Percentiles rank a stretch among this genome's conserved stretches.
phyloP scores from a whole-genome alignment of 495 filamentous ascomycete species.

The Symbiotaphrina buchneri region DNA sequence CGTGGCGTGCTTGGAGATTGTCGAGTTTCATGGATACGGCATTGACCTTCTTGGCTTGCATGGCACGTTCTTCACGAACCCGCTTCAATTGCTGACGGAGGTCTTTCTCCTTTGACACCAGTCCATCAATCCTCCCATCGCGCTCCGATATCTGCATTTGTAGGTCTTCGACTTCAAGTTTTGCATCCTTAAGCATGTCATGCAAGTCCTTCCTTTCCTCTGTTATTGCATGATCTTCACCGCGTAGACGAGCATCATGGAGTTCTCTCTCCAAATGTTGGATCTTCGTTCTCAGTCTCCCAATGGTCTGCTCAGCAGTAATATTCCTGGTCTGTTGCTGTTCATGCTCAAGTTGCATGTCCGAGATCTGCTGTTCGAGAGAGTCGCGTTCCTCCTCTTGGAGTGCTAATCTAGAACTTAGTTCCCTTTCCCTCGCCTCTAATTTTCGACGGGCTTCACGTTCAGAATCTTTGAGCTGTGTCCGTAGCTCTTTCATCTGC shows the following conservation, averaged over 20 bases:
- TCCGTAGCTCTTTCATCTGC: slow-evolving; percentile 1
- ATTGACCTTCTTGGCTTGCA: slow-evolving; percentile 22
- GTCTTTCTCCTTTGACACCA: slow-evolving; percentile 17
- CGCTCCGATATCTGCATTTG: slow-evolving; percentile 21
- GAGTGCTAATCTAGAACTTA: slow-evolving; percentile 6
- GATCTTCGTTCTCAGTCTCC: slow-evolving; percentile 13
- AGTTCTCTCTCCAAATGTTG: slow-evolving; percentile 15
- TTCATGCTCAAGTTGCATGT: slow-evolving; percentile 10
- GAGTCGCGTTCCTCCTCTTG: slow-evolving; percentile 11
- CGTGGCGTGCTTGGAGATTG: slow-evolving; percentile 26
- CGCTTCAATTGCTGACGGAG: slow-evolving; percentile 29
- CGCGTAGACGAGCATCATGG: slow-evolving; percentile 9
- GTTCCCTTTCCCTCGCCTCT: neutral
- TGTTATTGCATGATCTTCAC: slow-evolving; percentile 17
- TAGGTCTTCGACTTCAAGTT: slow-evolving; percentile 39
- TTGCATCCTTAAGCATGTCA: slow-evolving; percentile 40
- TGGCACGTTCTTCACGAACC: slow-evolving; percentile 34
- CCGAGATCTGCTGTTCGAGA: slow-evolving; percentile 13
- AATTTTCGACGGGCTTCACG: neutral
- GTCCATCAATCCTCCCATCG: slow-evolving; percentile 7
- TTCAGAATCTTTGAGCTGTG: slow-evolving; percentile 1
- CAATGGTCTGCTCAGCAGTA: slow-evolving; percentile 10
- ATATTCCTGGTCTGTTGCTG: slow-evolving; percentile 10
- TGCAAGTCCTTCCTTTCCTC: slow-evolving; percentile 45
- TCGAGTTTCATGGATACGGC: slow-evolving; percentile 27